Evolutionary conservation across 2,329 filamentous ascomycete species (phyloP).

Genomic region (Aspergillus amoenus): DNA sequence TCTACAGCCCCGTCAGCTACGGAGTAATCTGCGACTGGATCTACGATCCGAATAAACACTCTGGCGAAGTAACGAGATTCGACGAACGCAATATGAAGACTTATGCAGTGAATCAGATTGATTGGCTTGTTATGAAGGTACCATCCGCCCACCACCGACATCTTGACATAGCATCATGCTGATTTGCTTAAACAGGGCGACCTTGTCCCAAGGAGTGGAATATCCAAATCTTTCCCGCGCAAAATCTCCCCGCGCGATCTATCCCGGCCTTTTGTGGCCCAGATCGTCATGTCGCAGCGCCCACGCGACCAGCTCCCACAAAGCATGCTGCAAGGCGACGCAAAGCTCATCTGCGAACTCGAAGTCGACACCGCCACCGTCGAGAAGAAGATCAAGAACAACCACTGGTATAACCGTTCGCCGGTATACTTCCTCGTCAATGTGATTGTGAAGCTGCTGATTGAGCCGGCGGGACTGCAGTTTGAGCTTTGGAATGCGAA

Average conservation of each 20-base stretch:
- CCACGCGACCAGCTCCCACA: neutral
- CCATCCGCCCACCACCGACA: neutral
- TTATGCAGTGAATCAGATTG: conserved; percentile 35
- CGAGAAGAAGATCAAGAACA: conserved; percentile 10
- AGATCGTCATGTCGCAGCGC: conserved; percentile 10
- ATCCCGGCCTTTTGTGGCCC: neutral
- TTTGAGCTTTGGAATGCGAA: conserved; percentile 7
- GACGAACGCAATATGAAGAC: conserved; percentile 34
- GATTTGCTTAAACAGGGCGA: conserved; percentile 13
- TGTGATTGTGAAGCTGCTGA: conserved; percentile 4
- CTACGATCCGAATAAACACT: conserved; percentile 31
- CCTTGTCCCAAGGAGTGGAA: conserved; percentile 21
- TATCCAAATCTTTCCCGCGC: conserved; percentile 27
- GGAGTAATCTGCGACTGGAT: conserved; percentile 34
- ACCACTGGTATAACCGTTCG: conserved; percentile 9
- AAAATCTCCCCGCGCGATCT: conserved; percentile 18
- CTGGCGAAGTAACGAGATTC: conserved; percentile 24
- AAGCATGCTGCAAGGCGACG: conserved; percentile 6
- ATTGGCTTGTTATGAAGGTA: conserved; percentile 38
- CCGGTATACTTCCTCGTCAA: conserved; percentile 9
- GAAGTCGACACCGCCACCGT: conserved; percentile 6
- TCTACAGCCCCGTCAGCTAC: conserved; percentile 37
- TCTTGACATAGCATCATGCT: no score
- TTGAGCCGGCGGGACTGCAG: conserved; percentile 1
- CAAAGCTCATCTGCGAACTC: conserved; percentile 10